These are phyloP conservation scores for Cyclotella kingstonii DNA, from an alignment of 108 stramenopile species.

Conservation along the genomic window DNA sequence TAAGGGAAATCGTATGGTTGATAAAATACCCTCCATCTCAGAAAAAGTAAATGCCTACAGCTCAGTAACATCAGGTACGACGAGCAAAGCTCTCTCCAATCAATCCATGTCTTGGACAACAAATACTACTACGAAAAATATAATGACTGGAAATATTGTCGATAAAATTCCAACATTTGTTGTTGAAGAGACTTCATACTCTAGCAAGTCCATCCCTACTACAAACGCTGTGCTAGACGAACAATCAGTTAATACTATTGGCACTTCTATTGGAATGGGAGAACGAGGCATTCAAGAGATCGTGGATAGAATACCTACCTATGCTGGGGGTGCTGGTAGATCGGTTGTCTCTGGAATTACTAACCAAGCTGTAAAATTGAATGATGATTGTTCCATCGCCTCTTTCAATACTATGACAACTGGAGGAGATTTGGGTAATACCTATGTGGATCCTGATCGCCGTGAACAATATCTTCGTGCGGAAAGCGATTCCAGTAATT, in stretches of 20 bases:
- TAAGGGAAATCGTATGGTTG: conserved; percentile 26
- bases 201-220: conserved; percentile 18
- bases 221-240: conserved; percentile 31
- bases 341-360: conserved; percentile 40
- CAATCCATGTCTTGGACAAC: conserved; percentile 42
- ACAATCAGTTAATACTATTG: conserved; percentile 27
- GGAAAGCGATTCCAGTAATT: background rate
- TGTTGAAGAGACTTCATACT: background rate
- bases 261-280: conserved; percentile 21
- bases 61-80: conserved; percentile 7
- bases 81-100: conserved; percentile 25
- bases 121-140: conserved; percentile 33
- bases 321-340: conserved; percentile 36
- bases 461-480: background rate
- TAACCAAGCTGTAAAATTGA: conserved; percentile 29
- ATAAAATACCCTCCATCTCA: conserved; percentile 35
- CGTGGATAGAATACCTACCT: conserved; percentile 40
- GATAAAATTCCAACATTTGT: conserved; percentile 28
- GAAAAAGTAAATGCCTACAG: background rate
- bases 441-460: background rate
- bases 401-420: conserved; percentile 41
- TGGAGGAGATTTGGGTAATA: conserved; percentile 25
- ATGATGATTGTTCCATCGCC: conserved; percentile 34
- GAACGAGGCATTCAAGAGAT: conserved; percentile 37
- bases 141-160: conserved; percentile 35